phyloP scores from a whole-genome alignment of 495 filamentous ascomycete genomes.

The Letharia lupina region DNA sequence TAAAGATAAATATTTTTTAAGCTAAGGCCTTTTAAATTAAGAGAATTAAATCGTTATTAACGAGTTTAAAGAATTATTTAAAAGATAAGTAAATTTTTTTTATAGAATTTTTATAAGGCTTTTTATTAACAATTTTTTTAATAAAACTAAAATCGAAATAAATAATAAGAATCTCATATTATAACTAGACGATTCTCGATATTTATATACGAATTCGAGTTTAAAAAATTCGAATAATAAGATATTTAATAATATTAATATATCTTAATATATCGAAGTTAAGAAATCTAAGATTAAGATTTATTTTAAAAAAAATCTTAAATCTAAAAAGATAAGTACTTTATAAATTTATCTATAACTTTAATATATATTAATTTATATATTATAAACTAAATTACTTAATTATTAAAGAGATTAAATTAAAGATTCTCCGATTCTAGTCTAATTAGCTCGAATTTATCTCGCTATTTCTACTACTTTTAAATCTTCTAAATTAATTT shows the following conservation, averaged over 20 bases:
- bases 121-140: not conserved
- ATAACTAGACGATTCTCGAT: too few species aligned
- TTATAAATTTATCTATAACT: not conserved
- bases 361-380: not conserved
- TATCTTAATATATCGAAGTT: too few species aligned
- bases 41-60: not conserved
- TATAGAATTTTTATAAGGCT: not conserved
- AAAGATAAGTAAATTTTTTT: not conserved
- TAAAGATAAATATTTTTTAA: not conserved
- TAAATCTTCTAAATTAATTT: not conserved
- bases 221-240: too few species aligned
- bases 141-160: not conserved
- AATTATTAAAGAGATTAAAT: not conserved
- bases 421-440: not conserved
- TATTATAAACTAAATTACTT: not conserved
- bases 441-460: not conserved
- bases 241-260: too few species aligned
- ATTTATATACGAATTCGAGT: too few species aligned
- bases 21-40: not conserved
- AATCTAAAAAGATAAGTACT: too few species aligned
- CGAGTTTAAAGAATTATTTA: not conserved
- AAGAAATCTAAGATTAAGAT: too few species aligned
- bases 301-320: not conserved
- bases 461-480: not conserved
- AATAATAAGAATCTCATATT: too few species aligned